These are phyloP conservation scores for Helenozyma rhizophorensis DNA, from an alignment of 805 yeast species.

Conservation along the genomic window DNA sequence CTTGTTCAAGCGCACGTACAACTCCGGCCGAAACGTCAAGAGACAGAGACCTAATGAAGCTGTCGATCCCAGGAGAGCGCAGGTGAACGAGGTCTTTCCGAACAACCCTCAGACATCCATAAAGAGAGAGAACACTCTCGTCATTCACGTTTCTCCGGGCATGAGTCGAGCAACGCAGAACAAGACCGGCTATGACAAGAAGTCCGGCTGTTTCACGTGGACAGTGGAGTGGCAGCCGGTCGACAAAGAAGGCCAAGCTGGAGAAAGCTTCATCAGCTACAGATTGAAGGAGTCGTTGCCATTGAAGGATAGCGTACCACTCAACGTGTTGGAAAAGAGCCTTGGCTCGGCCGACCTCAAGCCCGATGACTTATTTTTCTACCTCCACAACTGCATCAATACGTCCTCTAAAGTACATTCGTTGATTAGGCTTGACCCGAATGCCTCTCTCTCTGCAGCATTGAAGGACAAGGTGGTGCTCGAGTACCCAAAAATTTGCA, in stretches of 20 bases:
- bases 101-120: slow-evolving; percentile 25
- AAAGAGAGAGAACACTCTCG: slow-evolving; percentile 61
- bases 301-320: slow-evolving; percentile 40
- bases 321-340: slow-evolving; percentile 24
- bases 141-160: slow-evolving; percentile 61
- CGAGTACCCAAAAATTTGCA: slow-evolving; percentile 71
- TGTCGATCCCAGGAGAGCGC: slow-evolving; percentile 21
- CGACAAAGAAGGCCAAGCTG: slow-evolving; percentile 21
- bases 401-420: slow-evolving; percentile 13
- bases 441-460: slow-evolving; percentile 40
- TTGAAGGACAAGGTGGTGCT: slow-evolving; percentile 58
- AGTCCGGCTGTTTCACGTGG: slow-evolving; percentile 63
- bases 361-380: slow-evolving; percentile 25
- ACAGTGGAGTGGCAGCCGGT: slow-evolving; percentile 68
- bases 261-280: slow-evolving; percentile 38
- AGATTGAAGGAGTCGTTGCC: slow-evolving; percentile 35
- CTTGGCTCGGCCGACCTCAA: slow-evolving; percentile 13
- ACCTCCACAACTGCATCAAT: slow-evolving; percentile 30
- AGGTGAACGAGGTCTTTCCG: slow-evolving; percentile 21
- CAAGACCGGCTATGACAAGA: slow-evolving; percentile 67
- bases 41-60: slow-evolving; percentile 9
- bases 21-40: slow-evolving; percentile 10
- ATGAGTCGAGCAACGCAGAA: slow-evolving; percentile 66
- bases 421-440: slow-evolving; percentile 34
- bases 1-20: slow-evolving; percentile 30